A percentile compares a stretch with the other conserved stretches of the same genome.
These are phyloP conservation scores for Penicillium aurantiogriseum DNA, from an alignment of 2,329 filamentous ascomycete genomes.

Conservation along the genomic window DNA sequence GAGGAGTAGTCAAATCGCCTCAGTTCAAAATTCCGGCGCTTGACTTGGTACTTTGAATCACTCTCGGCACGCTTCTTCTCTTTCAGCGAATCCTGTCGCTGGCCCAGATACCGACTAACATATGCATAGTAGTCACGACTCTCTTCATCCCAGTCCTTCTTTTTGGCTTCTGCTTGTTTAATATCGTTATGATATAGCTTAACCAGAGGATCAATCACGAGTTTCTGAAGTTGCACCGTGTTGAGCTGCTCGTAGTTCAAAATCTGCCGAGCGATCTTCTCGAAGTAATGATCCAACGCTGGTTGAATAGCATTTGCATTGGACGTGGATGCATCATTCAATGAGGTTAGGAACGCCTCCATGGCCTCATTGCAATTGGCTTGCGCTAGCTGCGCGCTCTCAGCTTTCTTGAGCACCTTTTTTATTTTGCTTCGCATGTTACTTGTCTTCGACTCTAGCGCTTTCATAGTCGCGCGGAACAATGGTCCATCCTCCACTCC, in stretches of 20 bases:
- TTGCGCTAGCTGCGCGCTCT: slow-evolving; percentile 78
- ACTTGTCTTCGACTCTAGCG: slow-evolving; percentile 91
- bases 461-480: slow-evolving; percentile 95
- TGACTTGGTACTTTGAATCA: slow-evolving; percentile 92
- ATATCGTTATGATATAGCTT: slow-evolving; percentile 94
- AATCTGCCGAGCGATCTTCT: slow-evolving; percentile 92
- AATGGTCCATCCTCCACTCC: slow-evolving; percentile 88
- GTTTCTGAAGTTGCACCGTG: slow-evolving; percentile 76
- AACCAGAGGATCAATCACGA: slow-evolving; percentile 90
- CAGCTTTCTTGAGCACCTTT: slow-evolving; percentile 90
- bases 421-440: slow-evolving; percentile 95
- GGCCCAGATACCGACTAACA: slow-evolving; percentile 91
- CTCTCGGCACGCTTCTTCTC: slow-evolving; percentile 95
- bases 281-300: slow-evolving; percentile 95
- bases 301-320: slow-evolving; percentile 97
- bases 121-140: slow-evolving; percentile 98
- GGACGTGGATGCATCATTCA: slow-evolving; percentile 82
- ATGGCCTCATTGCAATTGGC: slow-evolving; percentile 82
- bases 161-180: slow-evolving; percentile 95
- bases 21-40: slow-evolving; percentile 90
- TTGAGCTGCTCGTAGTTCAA: slow-evolving; percentile 83
- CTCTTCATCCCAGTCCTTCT: slow-evolving; percentile 97
- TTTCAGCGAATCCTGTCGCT: slow-evolving; percentile 91
- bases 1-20: slow-evolving; percentile 98
- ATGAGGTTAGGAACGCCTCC: slow-evolving; percentile 74